Base-by-base conservation (phyloP, 2,329 filamentous ascomycete species). In the Penicillium sp. region DNA sequence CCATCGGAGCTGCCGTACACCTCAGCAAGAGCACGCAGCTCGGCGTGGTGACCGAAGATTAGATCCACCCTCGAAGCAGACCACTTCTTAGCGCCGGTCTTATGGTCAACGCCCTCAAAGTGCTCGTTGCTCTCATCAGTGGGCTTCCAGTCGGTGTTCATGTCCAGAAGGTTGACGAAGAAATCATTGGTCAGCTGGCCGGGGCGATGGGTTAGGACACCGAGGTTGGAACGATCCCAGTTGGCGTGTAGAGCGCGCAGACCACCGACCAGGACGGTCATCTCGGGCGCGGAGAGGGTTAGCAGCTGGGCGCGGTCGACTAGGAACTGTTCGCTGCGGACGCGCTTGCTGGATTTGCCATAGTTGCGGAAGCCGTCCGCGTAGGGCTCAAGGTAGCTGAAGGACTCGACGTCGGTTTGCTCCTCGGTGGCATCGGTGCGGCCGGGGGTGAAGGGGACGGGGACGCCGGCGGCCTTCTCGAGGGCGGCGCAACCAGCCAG, bases 361-460 rank as follows among this genome's bases (percentile, higher is more conserved):
- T 87, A 89, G 79, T 87, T 90, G 65, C 87, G 85, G 86, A 91
- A 90, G 5, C 84, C 86, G 56, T 91, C 87, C n/a, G 78, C 79
- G 27, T 74, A 58, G 1, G 87, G 86, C 75, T 89, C 80, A 25
- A 91, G 79, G 71, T 85, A 77, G 50, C 66, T 66, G 64, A 88
- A 83, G 1, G 83, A 82, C 56, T 79, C 64, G 18, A 78, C 72
- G 48, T 91, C 87, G 6, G 87, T 90, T 71, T 88, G 78, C 64
- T 88, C 84, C 67, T 86, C 79, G 0, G 82, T 77, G 24, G 87
- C 86, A 59, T 91, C 87, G 31, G 74, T 81, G 48, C 87, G 87
- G 54, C 87, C 87, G 3, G 87, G 82, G 0, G 79, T 80, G 75
- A 91, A 91, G 13, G 86, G 84, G 2, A 91, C 86, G 1, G 75